Percentiles rank a stretch among this genome's conserved stretches.
phyloP scores from a whole-genome alignment of 352 stramenopile species.

The Globisporangium cederbergense region DNA sequence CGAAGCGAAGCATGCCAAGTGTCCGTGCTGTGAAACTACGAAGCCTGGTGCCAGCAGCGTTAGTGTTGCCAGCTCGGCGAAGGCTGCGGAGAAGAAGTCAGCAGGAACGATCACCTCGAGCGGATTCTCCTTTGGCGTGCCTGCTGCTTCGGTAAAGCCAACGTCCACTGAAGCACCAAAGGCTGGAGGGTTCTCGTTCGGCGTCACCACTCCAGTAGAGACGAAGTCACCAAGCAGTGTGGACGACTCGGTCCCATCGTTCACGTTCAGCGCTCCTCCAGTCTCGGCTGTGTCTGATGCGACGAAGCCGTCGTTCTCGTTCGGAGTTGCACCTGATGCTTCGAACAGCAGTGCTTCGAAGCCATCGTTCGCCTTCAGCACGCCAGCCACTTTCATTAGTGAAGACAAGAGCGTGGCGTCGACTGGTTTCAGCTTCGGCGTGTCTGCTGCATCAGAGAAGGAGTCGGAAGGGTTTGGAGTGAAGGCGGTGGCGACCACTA shows the following conservation, averaged over 20 bases:
- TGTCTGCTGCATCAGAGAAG: slow-evolving; percentile 1
- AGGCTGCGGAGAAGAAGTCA: slow-evolving; percentile 2
- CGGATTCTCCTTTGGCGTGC: slow-evolving; percentile 31
- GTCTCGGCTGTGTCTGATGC: slow-evolving; percentile 13
- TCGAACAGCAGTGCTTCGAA: slow-evolving; percentile 6
- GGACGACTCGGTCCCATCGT: slow-evolving; percentile 30
- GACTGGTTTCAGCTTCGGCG: slow-evolving; percentile 34
- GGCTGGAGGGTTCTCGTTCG: slow-evolving; percentile 30
- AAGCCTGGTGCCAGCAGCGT: slow-evolving; percentile 31
- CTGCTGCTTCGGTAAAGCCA: slow-evolving; percentile 12
- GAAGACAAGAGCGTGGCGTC: slow-evolving; percentile 4
- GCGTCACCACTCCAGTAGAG: slow-evolving; percentile 10
- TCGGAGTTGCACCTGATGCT: slow-evolving; percentile 15
- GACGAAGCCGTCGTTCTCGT: slow-evolving; percentile 22
- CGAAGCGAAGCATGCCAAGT: slow-evolving; percentile 50
- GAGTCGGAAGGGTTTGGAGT: slow-evolving; percentile 8
- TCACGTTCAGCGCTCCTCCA: slow-evolving; percentile 51
- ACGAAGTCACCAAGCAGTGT: slow-evolving; percentile 11
- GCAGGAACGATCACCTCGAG: slow-evolving; percentile 13
- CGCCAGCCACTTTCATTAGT: neutral
- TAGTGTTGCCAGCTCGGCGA: neutral
- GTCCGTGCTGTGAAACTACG: slow-evolving; percentile 70
- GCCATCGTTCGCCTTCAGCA: slow-evolving; percentile 25
- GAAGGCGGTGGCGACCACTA: slow-evolving; percentile 2
- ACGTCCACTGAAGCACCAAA: slow-evolving; percentile 3